These are phyloP conservation scores for Cornus suecica DNA, from an alignment of 148 eudicot genomes.

Conservation along the genomic window DNA sequence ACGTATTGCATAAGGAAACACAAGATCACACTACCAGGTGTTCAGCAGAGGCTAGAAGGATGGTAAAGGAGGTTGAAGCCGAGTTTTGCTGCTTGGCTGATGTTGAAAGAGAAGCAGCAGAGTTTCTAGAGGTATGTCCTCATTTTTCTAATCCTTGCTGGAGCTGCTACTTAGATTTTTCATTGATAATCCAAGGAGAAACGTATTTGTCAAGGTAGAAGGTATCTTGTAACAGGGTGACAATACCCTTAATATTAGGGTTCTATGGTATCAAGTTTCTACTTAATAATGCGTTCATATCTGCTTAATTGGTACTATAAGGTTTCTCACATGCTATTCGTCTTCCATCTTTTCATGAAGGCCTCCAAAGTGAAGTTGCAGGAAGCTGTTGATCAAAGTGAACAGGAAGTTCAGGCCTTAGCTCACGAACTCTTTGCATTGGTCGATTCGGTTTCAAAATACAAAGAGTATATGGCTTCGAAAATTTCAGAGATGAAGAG, in stretches of 20 bases:
- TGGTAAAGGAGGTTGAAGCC: slow-evolving; percentile 42
- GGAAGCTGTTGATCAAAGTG: slow-evolving; percentile 42
- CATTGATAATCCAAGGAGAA: background rate
- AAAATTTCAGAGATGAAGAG: slow-evolving; percentile 57
- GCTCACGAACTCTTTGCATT: slow-evolving; percentile 64
- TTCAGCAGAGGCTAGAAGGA: slow-evolving; percentile 55
- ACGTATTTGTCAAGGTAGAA: background rate
- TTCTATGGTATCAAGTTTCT: background rate
- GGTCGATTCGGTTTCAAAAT: slow-evolving; percentile 67
- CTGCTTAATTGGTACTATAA: background rate
- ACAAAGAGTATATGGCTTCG: slow-evolving; percentile 63
- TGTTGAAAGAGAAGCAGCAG: slow-evolving; percentile 62
- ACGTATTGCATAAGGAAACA: slow-evolving; percentile 39
- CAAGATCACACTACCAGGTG: slow-evolving; percentile 61
- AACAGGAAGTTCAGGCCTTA: slow-evolving; percentile 59
- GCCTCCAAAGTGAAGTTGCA: slow-evolving; percentile 49
- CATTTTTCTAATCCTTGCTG: background rate
- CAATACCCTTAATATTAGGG: background rate
- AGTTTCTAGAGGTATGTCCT: slow-evolving; percentile 62
- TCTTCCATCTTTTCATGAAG: slow-evolving; percentile 28
- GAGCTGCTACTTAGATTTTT: background rate
- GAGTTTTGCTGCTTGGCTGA: slow-evolving; percentile 43
- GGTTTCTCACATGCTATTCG: slow-evolving; percentile 3
- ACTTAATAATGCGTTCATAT: too few relatives aligned
- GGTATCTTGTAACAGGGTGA: background rate